Base-by-base conservation (phyloP, 2,329 filamentous ascomycete species). In the Aureobasidium sp. region DNA sequence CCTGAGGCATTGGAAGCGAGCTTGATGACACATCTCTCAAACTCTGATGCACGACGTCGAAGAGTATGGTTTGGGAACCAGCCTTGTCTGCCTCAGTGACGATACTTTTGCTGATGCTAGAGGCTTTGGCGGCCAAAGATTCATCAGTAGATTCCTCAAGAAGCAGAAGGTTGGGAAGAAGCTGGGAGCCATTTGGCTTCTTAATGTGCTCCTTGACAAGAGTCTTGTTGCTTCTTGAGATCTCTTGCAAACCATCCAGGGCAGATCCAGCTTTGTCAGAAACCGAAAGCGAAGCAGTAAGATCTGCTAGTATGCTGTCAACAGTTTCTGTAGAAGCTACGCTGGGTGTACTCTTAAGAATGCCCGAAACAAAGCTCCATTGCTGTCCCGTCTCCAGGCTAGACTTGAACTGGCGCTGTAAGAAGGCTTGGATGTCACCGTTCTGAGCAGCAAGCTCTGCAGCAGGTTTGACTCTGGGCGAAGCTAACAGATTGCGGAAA, bases 141-240 rank as follows among this genome's bases (percentile, higher is more conserved):
- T 84, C 82, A 31, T 78, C 73, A 1, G 77, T 68, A 27, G 81
- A 82, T 64, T 85, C 81, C 7, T 80, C 76, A 36, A 85, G 75
- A 56, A 77, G 78, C 1, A 85, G 70, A 12, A 86, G 70, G 49
- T 76, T 78, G 37, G 79, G 79, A 3, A 84, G 72, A 27, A 86
- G 70, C 49, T 76, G 75, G 74, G 58, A 74, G 75, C 25, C 74
- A 71, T 47, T 73, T 73, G 39, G 74, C 69, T 45, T 82, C 71
- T 59, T 76, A 72, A 63, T 76, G 74, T 66, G 84, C 68, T 12
- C 80, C 78, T 66, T 79, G 69, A 66, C 59, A 17, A 79, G 70
- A 9, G 71, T 68, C 61, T 76, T 67, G 27, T 75, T 67, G 11
- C 70, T 64, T 37, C 65, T 70, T 1, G 73, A 70, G 11, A 78